A percentile compares a stretch with the other conserved stretches of the same genome.
These are phyloP conservation scores for Blastocystis sp. DNA, from an alignment of 352 stramenopile species.

Conservation along the genomic window DNA sequence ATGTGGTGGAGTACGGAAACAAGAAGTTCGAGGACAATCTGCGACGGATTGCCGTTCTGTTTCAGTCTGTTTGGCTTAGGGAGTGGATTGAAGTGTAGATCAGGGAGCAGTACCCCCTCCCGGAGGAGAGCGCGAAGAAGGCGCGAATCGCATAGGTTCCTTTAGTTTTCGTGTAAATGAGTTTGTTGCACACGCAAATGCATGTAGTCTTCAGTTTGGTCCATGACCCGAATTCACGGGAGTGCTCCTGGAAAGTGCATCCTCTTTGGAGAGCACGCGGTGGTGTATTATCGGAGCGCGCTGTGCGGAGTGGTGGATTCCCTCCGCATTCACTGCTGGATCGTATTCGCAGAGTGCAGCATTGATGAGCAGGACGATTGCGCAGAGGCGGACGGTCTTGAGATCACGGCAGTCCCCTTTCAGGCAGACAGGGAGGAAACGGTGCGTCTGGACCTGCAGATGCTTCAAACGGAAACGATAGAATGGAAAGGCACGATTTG, in stretches of 20 bases:
- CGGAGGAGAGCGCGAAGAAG: neutral
- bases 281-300: constrained; percentile 77
- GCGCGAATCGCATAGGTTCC: neutral
- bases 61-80: constrained; percentile 25
- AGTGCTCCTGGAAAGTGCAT: constrained; percentile 82
- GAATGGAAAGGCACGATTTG: neutral
- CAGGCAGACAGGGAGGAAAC: neutral
- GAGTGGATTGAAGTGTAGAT: neutral
- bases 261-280: constrained; percentile 83
- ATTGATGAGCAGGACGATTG: neutral
- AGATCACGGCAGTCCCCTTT: neutral
- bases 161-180: neutral
- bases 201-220: too few species aligned
- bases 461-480: neutral
- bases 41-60: constrained; percentile 6
- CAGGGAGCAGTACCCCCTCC: neutral
- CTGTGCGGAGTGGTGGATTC: constrained; percentile 41
- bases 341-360: neutral
- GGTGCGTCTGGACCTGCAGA: neutral
- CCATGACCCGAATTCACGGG: neutral
- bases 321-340: neutral
- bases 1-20: constrained; percentile 57
- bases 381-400: neutral
- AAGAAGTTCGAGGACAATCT: constrained; percentile 56
- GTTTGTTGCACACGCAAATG: neutral